A percentile compares a stretch with the other conserved stretches of the same genome.
Conservation (phyloP, 345 rosid genomes). For the Raphanus raphanistrum region DNA sequence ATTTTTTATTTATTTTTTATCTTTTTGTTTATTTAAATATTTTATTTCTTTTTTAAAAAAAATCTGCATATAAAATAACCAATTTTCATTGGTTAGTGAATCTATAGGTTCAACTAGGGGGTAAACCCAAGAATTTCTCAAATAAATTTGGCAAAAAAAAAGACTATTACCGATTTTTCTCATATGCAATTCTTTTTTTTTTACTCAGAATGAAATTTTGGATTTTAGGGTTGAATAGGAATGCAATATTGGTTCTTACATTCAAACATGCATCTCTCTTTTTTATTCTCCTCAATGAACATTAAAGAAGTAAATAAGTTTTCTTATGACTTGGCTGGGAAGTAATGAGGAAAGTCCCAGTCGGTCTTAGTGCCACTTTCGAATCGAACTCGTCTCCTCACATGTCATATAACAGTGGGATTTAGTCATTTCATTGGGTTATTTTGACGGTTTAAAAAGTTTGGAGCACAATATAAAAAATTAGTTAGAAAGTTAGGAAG, state of each 20-base stretch:
- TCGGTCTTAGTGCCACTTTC: constrained; percentile 81
- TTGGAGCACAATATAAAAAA: no score
- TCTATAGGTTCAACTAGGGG: no score
- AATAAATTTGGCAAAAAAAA: not conserved
- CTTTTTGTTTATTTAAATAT: no score
- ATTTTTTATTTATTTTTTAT: no score
- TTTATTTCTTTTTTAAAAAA: no score
- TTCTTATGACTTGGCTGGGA: constrained; percentile 43
- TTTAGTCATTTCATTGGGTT: constrained; percentile 62
- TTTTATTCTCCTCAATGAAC: not conserved
- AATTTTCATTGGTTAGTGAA: no score
- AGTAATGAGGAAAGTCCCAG: constrained; percentile 60
- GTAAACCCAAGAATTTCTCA: no score
- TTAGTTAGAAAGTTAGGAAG: no score
- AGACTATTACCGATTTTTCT: not conserved
- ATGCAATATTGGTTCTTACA: not conserved
- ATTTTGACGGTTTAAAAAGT: no score
- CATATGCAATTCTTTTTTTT: not conserved
- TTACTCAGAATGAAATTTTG: not conserved
- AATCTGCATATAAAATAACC: no score
- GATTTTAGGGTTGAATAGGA: not conserved
- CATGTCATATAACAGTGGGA: no score
- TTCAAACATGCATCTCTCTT: not conserved
- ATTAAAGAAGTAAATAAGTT: not conserved
- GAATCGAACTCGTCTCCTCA: constrained; percentile 65